Evolutionary conservation across 192 early-diverging fungal species (phyloP), one percentile per base, ranked within the genome.

Genomic region (Physocladia obscura): DNA sequence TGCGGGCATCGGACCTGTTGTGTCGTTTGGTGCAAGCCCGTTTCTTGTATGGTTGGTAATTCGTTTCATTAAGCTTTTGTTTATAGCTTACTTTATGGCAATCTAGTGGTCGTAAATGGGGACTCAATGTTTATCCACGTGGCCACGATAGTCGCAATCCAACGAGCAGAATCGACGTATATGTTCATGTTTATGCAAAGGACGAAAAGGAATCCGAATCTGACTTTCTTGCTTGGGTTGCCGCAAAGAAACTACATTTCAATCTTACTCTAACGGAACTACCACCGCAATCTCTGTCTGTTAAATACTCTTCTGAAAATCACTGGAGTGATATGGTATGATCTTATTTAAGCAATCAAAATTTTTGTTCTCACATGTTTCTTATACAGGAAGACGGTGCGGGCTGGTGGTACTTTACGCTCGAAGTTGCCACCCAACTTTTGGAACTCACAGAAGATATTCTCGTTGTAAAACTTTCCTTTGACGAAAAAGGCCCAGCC

Each of bases 11-110:
- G 30, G 29, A 35, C 30, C 38, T 22, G 38, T 62, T 3, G 59
- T 62, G 3, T 62, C 59, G 0, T 68, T 56, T 26, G 54, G 0
- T 1, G 50, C 65, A 35, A 38, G 11, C 1, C 65, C 65, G 50
- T 68, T 68, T 27, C 52, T 68, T 36, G 65, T 68, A 3, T 36
- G 65, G 63, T 67, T 22, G 29, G 40, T 29, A n/a, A n/a, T n/a
- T n/a, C n/a, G n/a, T n/a, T n/a, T n/a, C n/a, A n/a, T n/a, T n/a
- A n/a, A n/a, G n/a, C 29, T 38, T 31, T 0, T 29, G 8, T 34
- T 8, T 11, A 67, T n/a, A 44, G 40, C n/a, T 44, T n/a, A 38
- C 1, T 52, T 1, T n/a, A 0, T 52, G 1, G 27, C 29, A 50
- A 19, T 52, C 21, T 17, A 54, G 65, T 44, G 65, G 38, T 2